Percentiles rank a stretch among this genome's conserved stretches.
Conservation (phyloP, 2,329 filamentous ascomycete genomes). For the Penicillium sp. region DNA sequence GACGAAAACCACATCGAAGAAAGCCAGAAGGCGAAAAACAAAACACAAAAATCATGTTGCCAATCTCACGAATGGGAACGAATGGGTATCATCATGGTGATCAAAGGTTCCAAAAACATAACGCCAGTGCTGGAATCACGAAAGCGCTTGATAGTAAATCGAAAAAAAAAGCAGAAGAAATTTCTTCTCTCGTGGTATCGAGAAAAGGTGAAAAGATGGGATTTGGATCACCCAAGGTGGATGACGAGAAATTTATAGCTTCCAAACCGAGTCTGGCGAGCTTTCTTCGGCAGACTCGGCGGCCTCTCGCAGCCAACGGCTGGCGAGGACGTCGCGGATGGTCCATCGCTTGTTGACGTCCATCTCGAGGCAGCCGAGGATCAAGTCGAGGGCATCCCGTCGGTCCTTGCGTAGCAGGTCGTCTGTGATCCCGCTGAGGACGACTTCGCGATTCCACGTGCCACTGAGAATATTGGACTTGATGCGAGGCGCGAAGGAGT, state of each 20-base stretch:
- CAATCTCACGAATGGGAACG: conserved; percentile 9
- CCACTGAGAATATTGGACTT: conserved; percentile 62
- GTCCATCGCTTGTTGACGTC: conserved; percentile 59
- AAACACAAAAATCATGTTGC: background rate
- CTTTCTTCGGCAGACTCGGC: conserved; percentile 35
- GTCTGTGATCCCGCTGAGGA: conserved; percentile 48
- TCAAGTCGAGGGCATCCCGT: conserved; percentile 57
- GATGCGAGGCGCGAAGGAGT: conserved; percentile 60
- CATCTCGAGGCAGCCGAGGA: conserved; percentile 62
- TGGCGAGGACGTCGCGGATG: conserved; percentile 58
- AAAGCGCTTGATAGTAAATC: conserved; percentile 16
- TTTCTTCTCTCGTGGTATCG: background rate
- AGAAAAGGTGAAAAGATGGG: background rate
- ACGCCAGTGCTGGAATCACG: conserved; percentile 27
- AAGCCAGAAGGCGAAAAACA: background rate
- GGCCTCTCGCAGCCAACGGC: conserved; percentile 56
- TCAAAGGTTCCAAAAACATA: conserved; percentile 22
- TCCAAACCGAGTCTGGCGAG: conserved; percentile 38
- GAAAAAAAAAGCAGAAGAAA: conserved; percentile 13
- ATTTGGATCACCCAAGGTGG: background rate
- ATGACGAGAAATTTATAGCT: conserved; percentile 29
- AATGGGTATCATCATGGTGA: conserved; percentile 40
- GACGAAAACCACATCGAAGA: background rate
- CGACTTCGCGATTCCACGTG: conserved; percentile 57
- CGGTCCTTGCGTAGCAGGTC: conserved; percentile 44